Evolutionary conservation across 768 basidiomycete species (phyloP).

Genomic region (Psilocybe azurescens): DNA sequence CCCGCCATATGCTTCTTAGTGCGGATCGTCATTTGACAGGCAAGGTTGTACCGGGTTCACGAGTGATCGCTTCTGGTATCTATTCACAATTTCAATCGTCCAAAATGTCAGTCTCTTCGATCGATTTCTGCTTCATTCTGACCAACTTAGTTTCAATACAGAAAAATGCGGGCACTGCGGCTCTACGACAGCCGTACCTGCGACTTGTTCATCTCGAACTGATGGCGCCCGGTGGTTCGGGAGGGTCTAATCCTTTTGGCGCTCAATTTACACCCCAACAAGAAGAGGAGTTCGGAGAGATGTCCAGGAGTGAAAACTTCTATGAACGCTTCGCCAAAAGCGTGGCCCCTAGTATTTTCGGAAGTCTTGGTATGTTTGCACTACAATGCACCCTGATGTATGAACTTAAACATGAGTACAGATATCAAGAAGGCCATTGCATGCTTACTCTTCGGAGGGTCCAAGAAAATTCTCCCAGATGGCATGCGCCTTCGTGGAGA

Average conservation of each 20-base stretch:
- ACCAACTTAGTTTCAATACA: constrained; percentile 27
- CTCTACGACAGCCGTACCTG: constrained; percentile 93
- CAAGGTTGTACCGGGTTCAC: constrained; percentile 93
- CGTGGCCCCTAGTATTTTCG: constrained; percentile 97
- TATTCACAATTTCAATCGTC: constrained; percentile 95
- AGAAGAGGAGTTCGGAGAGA: constrained; percentile 94
- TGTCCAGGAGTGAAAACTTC: constrained; percentile 87
- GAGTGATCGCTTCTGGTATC: constrained; percentile 94
- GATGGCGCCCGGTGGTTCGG: constrained; percentile 76
- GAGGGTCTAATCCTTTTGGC: constrained; percentile 84
- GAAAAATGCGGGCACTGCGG: constrained; percentile 85
- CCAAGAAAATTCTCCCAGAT: constrained; percentile 96
- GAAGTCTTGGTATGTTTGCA: constrained; percentile 73
- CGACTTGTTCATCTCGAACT: constrained; percentile 92
- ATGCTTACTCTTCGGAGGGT: constrained; percentile 96
- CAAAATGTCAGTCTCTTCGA: constrained; percentile 64
- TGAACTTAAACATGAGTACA: constrained; percentile 34
- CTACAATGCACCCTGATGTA: background rate
- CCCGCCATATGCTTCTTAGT: constrained; percentile 92
- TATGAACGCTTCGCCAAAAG: constrained; percentile 94
- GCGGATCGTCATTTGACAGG: constrained; percentile 91
- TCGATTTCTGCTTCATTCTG: background rate
- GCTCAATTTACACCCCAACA: constrained; percentile 92
- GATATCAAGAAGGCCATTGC: constrained; percentile 99
- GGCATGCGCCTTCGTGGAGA: constrained; percentile 97